Evolutionary conservation across 106 monocot species (phyloP), one percentile per base, ranked within the genome.

Genomic region (Phalaenopsis aphrodite): DNA sequence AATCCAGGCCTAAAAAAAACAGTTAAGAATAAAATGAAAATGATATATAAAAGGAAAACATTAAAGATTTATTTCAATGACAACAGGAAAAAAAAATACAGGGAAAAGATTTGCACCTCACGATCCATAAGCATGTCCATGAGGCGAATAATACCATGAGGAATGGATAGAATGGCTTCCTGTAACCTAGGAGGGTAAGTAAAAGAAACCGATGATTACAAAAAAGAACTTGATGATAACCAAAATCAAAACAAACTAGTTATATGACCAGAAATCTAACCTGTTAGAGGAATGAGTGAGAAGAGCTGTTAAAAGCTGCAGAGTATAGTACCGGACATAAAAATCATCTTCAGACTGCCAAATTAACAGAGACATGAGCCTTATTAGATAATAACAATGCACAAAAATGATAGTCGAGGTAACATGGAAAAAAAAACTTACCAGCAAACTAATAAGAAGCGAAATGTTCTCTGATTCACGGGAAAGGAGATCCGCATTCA

Each of bases 101-200:
- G 39, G 69, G 18, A 74, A 42, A 74, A 39, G 78, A 68, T 55
- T 77, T 78, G 83, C 55, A 99, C 99, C 99, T 99, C 99, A 18
- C 99, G 91, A 82, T 99, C 99, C 95, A 99, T 95, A 49, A 99
- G 93, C 99, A 99, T 99, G 79, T 99, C 99, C 99, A 99, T 92
- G 75, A 99, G 88, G 49, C 90, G 80, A 72, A 95, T 95, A 75
- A 94, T 93, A 56, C 99, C 99, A 88, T 87, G 91, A 83, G 99
- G 99, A 85, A 88, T 88, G 38, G 89, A 91, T 56, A 99, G 93
- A 90, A 99, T 91, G 56, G 88, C 93, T 84, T 99, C 99, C 77
- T 99, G 99, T 84, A 99, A 91, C 87, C 99, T 99, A 84, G 65
- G 52, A 81, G 3, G 56, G 2, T 19, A 78, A 84, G 75, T 30